phyloP scores from a whole-genome alignment of 2,329 filamentous ascomycete genomes.

The Beauveria caledonica region DNA sequence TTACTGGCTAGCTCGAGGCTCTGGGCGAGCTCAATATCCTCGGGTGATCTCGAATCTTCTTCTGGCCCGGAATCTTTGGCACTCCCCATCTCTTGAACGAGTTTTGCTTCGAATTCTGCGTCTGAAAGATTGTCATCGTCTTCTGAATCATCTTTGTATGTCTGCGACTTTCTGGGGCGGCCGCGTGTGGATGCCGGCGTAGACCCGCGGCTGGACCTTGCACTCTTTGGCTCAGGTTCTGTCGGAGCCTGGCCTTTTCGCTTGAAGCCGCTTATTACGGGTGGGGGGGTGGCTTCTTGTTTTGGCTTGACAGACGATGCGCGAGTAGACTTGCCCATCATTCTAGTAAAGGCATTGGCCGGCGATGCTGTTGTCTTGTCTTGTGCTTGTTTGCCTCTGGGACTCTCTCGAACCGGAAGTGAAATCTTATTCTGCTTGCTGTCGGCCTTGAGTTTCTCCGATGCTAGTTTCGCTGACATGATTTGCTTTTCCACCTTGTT shows the following conservation, averaged over 20 bases:
- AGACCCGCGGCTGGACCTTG: slow-evolving; percentile 65
- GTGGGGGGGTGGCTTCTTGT: slow-evolving; percentile 13
- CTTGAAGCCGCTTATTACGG: slow-evolving; percentile 20
- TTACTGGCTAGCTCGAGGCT: slow-evolving; percentile 70
- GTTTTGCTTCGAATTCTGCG: slow-evolving; percentile 70
- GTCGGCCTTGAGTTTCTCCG: slow-evolving; percentile 3
- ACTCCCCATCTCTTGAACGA: slow-evolving; percentile 53
- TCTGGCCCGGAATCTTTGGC: slow-evolving; percentile 30
- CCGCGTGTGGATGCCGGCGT: slow-evolving; percentile 56
- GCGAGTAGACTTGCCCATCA: slow-evolving; percentile 37
- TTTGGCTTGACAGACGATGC: slow-evolving; percentile 19
- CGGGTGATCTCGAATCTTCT: slow-evolving; percentile 32
- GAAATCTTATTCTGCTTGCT: slow-evolving; percentile 19
- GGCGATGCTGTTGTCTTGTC: slow-evolving; percentile 15
- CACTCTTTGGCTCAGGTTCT: slow-evolving; percentile 52
- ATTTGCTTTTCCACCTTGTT: slow-evolving; percentile 65
- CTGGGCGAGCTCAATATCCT: slow-evolving; percentile 56
- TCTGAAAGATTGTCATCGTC: slow-evolving; percentile 65
- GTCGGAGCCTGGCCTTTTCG: slow-evolving; percentile 23
- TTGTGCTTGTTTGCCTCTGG: slow-evolving; percentile 23
- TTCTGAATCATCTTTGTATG: slow-evolving; percentile 48
- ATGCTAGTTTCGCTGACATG: slow-evolving; percentile 22
- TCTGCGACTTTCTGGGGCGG: slow-evolving; percentile 39
- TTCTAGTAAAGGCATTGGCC: slow-evolving; percentile 38
- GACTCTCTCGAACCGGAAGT: slow-evolving; percentile 29